Conservation (phyloP, 306 rosid species). For the Mimosa pudica region DNA sequence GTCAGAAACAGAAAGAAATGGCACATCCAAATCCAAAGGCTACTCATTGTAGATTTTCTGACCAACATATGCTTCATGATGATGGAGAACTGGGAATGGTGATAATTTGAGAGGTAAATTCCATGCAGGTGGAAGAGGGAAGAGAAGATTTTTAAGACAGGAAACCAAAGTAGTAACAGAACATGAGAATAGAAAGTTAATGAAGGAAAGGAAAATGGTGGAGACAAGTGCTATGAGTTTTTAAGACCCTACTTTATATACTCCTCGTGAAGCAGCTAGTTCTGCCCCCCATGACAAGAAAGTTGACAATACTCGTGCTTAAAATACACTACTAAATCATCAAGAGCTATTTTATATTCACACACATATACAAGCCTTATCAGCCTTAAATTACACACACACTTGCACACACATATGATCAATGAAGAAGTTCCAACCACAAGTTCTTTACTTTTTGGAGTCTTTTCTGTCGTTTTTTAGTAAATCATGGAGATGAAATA, state of each 20-base stretch:
- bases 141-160: constrained; percentile 28
- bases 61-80: constrained; percentile 41
- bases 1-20: constrained; percentile 49
- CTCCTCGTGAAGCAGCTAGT: constrained; percentile 36
- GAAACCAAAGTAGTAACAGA: constrained; percentile 31
- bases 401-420: not conserved
- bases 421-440: constrained; percentile 22
- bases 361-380: not conserved
- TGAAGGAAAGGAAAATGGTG: constrained; percentile 32
- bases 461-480: constrained; percentile 39
- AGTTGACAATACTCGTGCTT: constrained; percentile 16
- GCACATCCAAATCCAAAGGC: constrained; percentile 48
- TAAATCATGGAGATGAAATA: constrained; percentile 53
- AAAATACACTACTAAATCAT: not conserved
- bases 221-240: constrained; percentile 38
- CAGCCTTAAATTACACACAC: not conserved
- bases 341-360: not conserved
- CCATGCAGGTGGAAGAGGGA: constrained; percentile 26
- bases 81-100: constrained; percentile 38
- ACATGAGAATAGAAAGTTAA: constrained; percentile 31
- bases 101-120: constrained; percentile 32
- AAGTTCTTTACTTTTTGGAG: constrained; percentile 30
- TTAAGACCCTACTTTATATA: constrained; percentile 50
- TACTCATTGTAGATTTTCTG: constrained; percentile 43
- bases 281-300: constrained; percentile 35